phyloP scores from a whole-genome alignment of 257 asterid genomes.

The Solanum sitiens region DNA sequence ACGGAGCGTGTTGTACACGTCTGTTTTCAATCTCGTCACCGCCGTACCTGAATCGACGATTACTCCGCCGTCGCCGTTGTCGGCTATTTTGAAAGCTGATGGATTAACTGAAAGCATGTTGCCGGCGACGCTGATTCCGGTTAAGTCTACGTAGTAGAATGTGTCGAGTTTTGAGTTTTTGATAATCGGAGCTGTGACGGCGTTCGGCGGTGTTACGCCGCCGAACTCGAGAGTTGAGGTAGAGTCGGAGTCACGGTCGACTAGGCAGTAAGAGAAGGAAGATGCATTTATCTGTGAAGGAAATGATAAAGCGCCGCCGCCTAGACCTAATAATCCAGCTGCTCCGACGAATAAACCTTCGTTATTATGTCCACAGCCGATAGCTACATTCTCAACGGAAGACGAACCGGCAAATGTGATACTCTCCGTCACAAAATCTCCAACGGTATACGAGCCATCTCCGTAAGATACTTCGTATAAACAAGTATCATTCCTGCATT shows the following conservation, averaged over 20 bases:
- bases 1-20: slow-evolving; percentile 54
- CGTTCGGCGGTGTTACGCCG: slow-evolving; percentile 27
- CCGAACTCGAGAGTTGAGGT: slow-evolving; percentile 70
- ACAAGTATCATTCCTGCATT: slow-evolving; percentile 60
- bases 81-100: slow-evolving; percentile 31
- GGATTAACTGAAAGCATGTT: slow-evolving; percentile 36
- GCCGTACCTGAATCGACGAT: slow-evolving; percentile 92
- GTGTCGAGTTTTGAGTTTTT: slow-evolving; percentile 59
- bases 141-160: slow-evolving; percentile 55
- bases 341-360: slow-evolving; percentile 91
- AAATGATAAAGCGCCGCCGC: slow-evolving; percentile 76
- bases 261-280: slow-evolving; percentile 83
- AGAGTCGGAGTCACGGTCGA: slow-evolving; percentile 72
- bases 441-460: slow-evolving; percentile 93
- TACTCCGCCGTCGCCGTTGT: slow-evolving; percentile 75
- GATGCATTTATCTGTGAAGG: slow-evolving; percentile 71
- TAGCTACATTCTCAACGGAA: slow-evolving; percentile 53
- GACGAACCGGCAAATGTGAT: slow-evolving; percentile 52
- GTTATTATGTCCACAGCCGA: slow-evolving; percentile 92
- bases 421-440: slow-evolving; percentile 75
- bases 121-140: slow-evolving; percentile 73
- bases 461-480: slow-evolving; percentile 89
- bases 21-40: slow-evolving; percentile 67
- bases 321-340: slow-evolving; percentile 81
- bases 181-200: slow-evolving; percentile 54